A percentile compares a stretch with the other conserved stretches of the same genome.
phyloP scores from a whole-genome alignment of 176 grass and related monocot species.

The Phyllostachys edulis region DNA sequence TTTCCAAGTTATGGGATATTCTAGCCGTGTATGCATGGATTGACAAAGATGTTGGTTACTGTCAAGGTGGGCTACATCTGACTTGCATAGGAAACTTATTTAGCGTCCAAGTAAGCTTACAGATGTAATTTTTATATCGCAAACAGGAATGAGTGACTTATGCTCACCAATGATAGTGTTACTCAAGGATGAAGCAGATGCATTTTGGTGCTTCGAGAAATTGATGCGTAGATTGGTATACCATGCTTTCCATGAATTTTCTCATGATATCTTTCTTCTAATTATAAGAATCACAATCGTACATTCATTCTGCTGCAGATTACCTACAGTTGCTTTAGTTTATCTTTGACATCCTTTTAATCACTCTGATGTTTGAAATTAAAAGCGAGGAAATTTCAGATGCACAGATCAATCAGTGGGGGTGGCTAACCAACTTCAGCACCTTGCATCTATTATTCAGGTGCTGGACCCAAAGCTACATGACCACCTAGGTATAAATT shows the following conservation, averaged over 20 bases:
- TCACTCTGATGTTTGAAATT: slow-evolving; percentile 49
- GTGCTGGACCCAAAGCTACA: slow-evolving; percentile 95
- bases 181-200: slow-evolving; percentile 91
- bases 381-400: slow-evolving; percentile 98
- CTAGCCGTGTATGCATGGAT: slow-evolving; percentile 97
- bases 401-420: slow-evolving; percentile 95
- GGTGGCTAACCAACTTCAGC: slow-evolving; percentile 91
- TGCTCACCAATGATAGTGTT: slow-evolving; percentile 97
- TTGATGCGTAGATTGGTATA: slow-evolving; percentile 98
- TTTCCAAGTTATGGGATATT: slow-evolving; percentile 98
- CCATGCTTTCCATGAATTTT: slow-evolving; percentile 10
- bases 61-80: slow-evolving; percentile 70
- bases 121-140: slow-evolving; percentile 31
- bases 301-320: slow-evolving; percentile 16
- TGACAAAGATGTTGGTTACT: slow-evolving; percentile 98
- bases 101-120: slow-evolving; percentile 20
- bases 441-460: slow-evolving; percentile 93
- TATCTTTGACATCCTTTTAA: slow-evolving; percentile 38
- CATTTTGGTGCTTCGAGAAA: slow-evolving; percentile 98
- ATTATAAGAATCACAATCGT: not conserved
- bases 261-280: slow-evolving; percentile 4
- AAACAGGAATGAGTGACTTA: slow-evolving; percentile 98
- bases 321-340: slow-evolving; percentile 19
- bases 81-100: slow-evolving; percentile 17
- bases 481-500: slow-evolving; percentile 82